Conservation (phyloP, 2,329 filamentous ascomycete species). For the Colletotrichum sublineola region DNA sequence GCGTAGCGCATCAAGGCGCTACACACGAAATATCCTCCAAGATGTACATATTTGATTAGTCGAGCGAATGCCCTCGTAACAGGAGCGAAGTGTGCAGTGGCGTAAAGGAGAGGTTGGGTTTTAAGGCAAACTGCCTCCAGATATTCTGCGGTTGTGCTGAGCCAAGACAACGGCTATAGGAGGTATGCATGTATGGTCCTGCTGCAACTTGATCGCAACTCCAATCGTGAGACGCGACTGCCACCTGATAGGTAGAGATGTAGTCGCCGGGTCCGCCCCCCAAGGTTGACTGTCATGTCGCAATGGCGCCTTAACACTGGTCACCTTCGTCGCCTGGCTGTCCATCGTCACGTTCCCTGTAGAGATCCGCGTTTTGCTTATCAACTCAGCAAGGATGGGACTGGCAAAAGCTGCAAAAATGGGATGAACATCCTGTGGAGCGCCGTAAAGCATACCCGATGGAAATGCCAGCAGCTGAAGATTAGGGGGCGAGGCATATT, state of each 20-base stretch:
- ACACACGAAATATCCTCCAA: too few species aligned
- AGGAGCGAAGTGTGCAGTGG: background rate
- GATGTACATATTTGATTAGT: too few species aligned
- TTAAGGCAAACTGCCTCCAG: background rate
- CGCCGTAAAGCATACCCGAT: background rate
- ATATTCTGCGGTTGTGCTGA: background rate
- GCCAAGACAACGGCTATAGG: background rate
- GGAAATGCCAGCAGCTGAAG: background rate
- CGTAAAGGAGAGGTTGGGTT: background rate
- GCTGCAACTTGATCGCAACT: constrained; percentile 5
- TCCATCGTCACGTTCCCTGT: background rate
- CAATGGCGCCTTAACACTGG: background rate
- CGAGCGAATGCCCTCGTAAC: background rate
- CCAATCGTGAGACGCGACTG: too few species aligned
- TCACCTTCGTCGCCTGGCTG: background rate
- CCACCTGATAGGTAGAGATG: background rate
- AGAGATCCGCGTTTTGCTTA: background rate
- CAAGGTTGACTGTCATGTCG: background rate
- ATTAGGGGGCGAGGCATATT: background rate
- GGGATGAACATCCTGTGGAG: constrained; percentile 30
- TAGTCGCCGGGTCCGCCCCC: background rate
- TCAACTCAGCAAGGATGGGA: constrained; percentile 23
- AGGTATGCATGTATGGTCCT: background rate
- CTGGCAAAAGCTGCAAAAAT: constrained; percentile 8
- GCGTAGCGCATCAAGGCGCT: background rate